phyloP scores from a whole-genome alignment of 2,329 filamentous ascomycete species.

The Coleophoma cylindrospora region DNA sequence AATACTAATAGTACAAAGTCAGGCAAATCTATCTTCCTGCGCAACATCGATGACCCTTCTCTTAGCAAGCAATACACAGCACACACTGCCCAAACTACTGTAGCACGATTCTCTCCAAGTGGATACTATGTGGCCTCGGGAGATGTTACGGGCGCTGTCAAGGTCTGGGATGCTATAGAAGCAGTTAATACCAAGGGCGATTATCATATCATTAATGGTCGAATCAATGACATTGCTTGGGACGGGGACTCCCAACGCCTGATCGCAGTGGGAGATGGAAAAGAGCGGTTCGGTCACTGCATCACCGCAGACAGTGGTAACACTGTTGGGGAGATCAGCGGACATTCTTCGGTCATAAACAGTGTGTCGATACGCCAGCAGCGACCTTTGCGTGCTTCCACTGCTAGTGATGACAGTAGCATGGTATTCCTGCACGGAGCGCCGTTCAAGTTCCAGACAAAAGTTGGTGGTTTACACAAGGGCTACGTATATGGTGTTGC shows the following conservation, averaged over 20 bases:
- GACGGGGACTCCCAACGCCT: conserved; percentile 95
- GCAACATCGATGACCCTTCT: conserved; percentile 86
- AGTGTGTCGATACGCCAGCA: conserved; percentile 84
- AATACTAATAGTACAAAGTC: conserved; percentile 48
- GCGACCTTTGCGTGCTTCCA: conserved; percentile 85
- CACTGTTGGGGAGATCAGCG: conserved; percentile 88
- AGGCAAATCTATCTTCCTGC: conserved; percentile 93
- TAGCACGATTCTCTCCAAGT: conserved; percentile 89
- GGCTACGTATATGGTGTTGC: conserved; percentile 85
- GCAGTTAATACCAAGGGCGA: conserved; percentile 85
- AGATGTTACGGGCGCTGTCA: conserved; percentile 77
- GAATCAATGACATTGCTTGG: conserved; percentile 96
- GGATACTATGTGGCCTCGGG: conserved; percentile 94
- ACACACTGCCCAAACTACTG: conserved; percentile 83
- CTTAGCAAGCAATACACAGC: conserved; percentile 85
- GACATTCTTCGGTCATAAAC: conserved; percentile 89
- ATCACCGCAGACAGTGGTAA: conserved; percentile 96
- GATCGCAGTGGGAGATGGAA: conserved; percentile 92
- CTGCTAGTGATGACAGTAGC: conserved; percentile 83
- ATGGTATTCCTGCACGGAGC: conserved; percentile 91
- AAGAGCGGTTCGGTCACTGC: conserved; percentile 88
- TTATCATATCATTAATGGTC: conserved; percentile 89
- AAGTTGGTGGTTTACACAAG: conserved; percentile 71
- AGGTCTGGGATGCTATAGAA: conserved; percentile 89
- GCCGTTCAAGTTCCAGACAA: conserved; percentile 94